These are phyloP conservation scores for Epichloe sibirici DNA, from an alignment of 2,329 filamentous ascomycete species.

Conservation along the genomic window DNA sequence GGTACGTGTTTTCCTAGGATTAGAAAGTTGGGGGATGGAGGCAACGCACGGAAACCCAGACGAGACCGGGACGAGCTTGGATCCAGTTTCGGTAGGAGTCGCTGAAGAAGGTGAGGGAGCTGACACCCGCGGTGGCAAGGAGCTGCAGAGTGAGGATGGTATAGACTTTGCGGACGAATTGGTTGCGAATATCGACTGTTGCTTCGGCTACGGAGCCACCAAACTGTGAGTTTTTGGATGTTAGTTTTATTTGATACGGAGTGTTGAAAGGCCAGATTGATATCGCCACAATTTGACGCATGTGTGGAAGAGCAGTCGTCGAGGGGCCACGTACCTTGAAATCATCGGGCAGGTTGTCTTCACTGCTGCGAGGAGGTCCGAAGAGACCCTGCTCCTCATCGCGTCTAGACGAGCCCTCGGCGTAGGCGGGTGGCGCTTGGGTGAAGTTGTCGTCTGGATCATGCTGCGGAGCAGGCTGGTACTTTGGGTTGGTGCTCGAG, in stretches of 20 bases:
- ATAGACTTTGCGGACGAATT: conserved; percentile 96
- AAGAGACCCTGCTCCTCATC: conserved; percentile 46
- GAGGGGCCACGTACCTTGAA: conserved; percentile 57
- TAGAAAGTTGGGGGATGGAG: background rate
- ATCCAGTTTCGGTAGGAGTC: conserved; percentile 73
- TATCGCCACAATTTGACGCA: background rate
- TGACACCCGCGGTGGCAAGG: conserved; percentile 68
- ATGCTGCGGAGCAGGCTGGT: conserved; percentile 69
- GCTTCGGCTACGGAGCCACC: conserved; percentile 88
- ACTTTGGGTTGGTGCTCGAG: conserved; percentile 53
- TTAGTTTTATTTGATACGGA: background rate
- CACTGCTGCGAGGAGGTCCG: conserved; percentile 61
- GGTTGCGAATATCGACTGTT: conserved; percentile 89
- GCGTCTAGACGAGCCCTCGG: conserved; percentile 39
- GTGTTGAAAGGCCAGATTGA: background rate
- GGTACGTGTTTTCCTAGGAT: background rate
- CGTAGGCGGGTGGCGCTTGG: conserved; percentile 74
- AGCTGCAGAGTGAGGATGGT: conserved; percentile 94
- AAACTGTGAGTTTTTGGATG: conserved; percentile 42
- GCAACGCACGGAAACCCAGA: conserved; percentile 62
- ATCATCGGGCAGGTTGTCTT: conserved; percentile 90
- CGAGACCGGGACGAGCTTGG: conserved; percentile 67
- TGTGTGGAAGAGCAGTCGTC: background rate
- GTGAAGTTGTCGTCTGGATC: conserved; percentile 69
- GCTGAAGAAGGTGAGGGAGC: conserved; percentile 78